These are phyloP conservation scores for Nannochloropsis granulata DNA, from an alignment of 108 stramenopile species.

Conservation along the genomic window DNA sequence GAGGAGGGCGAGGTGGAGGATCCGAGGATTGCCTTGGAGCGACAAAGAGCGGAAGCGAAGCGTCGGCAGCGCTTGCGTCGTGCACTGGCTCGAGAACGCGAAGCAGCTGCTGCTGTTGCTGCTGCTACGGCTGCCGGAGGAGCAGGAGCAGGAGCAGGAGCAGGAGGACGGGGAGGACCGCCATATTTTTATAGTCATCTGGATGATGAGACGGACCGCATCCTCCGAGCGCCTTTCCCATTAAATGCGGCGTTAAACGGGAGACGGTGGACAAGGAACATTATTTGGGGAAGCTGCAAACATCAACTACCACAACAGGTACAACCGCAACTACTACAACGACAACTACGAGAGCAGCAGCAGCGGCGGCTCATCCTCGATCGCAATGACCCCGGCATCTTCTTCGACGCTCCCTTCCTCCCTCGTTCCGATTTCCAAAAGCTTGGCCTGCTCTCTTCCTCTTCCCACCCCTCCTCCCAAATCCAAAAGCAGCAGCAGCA, in stretches of 20 bases:
- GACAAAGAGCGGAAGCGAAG: background rate
- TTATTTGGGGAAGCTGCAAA: background rate
- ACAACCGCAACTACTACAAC: background rate
- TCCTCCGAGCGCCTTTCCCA: background rate
- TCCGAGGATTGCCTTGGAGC: background rate
- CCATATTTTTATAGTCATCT: background rate
- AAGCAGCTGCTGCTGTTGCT: background rate
- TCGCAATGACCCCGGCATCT: background rate
- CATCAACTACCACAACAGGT: no score
- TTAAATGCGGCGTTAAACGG: background rate
- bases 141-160: background rate
- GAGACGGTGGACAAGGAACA: background rate
- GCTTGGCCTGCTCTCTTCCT: background rate
- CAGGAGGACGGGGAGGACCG: background rate
- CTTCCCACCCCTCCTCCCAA: background rate
- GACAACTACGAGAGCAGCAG: background rate
- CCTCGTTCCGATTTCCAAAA: background rate
- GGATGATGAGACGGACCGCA: background rate
- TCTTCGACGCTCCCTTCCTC: background rate
- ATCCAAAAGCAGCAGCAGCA: background rate
- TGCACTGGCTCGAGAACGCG: background rate
- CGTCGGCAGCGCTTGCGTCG: background rate
- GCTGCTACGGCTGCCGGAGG: background rate
- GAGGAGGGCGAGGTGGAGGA: background rate
- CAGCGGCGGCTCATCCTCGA: background rate